Evolutionary conservation across 225 moss, liverwort and hornwort genomes (phyloP), one percentile per base, ranked within the genome.

Genomic region (Lunularia cruciata): DNA sequence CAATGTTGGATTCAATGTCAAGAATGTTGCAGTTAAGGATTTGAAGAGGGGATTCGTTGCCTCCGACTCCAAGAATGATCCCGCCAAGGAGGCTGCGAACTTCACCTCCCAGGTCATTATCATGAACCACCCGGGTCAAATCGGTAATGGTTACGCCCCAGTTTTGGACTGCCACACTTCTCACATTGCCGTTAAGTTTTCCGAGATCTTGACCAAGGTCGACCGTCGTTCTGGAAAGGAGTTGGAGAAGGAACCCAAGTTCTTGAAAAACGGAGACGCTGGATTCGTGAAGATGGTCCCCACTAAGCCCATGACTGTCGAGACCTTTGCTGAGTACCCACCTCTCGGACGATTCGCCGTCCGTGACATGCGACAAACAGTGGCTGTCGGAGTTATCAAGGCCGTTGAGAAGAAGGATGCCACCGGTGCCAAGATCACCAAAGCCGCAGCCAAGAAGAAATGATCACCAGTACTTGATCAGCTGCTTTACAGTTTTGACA

Each of bases 191-290:
- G 85, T 85, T 57, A 85, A 85, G 79, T 85, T 85, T 12, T 38
- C 81, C 1, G 84, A 85, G 76, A 85, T 85, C n/a, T 14, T 73
- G 66, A 81, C 84, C 22, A 84, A 84, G 81, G 84, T 84, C 12
- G 84, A 84, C 68, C 63, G 84, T 18, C 84, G 84, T 20, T 84
- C 84, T 5, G 84, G 84, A 7, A 84, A 84, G 61, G 84, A 84
- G 75, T 3, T 84, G n/a, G 87, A 87, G 81, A 87, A 87, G 73
- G 87, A 87, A 60, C 87, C 87, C 0, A 87, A 87, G 79, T 87
- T 87, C 45, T 60, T 87, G 81, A 87, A 87, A 75, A 87, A 87
- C 34, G 87, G 87, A 38, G 84, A 87, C 43, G 87, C 87, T 0
- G 87, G 87, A 3, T 87, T 87, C 49, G 87, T 87, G 59, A 87